These are phyloP conservation scores for Tricholoma hemisulphureum DNA, from an alignment of 768 basidiomycete species.

Conservation along the genomic window DNA sequence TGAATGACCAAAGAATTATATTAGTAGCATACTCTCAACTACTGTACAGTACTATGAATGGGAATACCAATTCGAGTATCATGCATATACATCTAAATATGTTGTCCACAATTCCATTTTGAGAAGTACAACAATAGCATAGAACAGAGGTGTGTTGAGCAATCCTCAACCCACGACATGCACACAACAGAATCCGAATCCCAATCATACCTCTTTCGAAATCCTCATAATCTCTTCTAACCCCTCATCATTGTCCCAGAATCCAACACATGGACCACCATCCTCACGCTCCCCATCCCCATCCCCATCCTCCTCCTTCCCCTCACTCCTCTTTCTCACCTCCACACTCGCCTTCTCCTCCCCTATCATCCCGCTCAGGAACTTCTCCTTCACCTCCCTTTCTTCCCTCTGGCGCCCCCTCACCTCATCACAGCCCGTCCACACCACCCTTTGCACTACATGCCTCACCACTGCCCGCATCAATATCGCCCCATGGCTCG, in stretches of 20 bases:
- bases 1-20: too few species aligned
- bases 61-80: background rate
- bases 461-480: constrained; percentile 62
- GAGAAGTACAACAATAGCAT: too few species aligned
- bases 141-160: too few species aligned
- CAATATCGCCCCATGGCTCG: constrained; percentile 85
- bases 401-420: constrained; percentile 55
- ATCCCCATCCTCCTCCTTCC: constrained; percentile 17
- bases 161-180: too few species aligned
- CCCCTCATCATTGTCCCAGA: constrained; percentile 77
- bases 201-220: constrained; percentile 49
- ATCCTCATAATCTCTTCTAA: constrained; percentile 66
- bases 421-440: constrained; percentile 72
- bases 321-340: constrained; percentile 20
- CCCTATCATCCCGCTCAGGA: constrained; percentile 30
- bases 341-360: constrained; percentile 9
- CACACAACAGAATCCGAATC: too few species aligned
- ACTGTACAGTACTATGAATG: background rate
- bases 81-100: background rate
- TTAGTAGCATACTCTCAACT: too few species aligned
- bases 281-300: constrained; percentile 11
- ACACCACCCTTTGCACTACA: constrained; percentile 71
- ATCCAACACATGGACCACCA: constrained; percentile 33
- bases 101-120: too few species aligned
- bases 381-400: constrained; percentile 41